A percentile compares a stretch with the other conserved stretches of the same genome.
phyloP scores from a whole-genome alignment of 495 filamentous ascomycete species.

The Xylaria grammica region DNA sequence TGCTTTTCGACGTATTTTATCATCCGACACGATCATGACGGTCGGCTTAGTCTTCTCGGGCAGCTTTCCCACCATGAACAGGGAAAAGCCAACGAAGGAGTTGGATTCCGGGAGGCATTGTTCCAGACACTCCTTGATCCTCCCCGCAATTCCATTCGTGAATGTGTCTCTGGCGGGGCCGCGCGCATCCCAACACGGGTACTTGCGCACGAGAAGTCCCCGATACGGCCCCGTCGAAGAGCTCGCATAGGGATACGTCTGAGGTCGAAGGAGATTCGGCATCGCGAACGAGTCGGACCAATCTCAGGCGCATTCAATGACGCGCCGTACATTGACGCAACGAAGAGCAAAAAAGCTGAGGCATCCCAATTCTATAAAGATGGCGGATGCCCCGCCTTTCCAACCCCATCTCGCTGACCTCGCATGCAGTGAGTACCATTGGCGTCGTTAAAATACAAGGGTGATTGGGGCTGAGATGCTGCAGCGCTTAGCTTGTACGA shows the following conservation, averaged over 20 bases:
- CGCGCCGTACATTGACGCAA: no score
- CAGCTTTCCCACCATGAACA: constrained; percentile 22
- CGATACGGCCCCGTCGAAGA: constrained; percentile 20
- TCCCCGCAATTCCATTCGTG: constrained; percentile 10
- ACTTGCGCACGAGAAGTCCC: constrained; percentile 17
- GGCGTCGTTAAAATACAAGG: not conserved
- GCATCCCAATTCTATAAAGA: not conserved
- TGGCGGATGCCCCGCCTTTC: not conserved
- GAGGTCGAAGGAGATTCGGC: constrained; percentile 6
- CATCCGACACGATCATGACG: constrained; percentile 19
- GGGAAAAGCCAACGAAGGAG: constrained; percentile 17
- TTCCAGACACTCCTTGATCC: constrained; percentile 13
- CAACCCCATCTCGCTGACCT: not conserved
- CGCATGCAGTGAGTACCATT: not conserved
- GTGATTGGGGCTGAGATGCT: not conserved
- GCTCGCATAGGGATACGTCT: constrained; percentile 13
- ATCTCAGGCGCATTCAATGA: no score
- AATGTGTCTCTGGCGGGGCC: constrained; percentile 14
- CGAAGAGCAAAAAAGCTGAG: not conserved
- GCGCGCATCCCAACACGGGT: constrained; percentile 18
- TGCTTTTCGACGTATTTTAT: constrained; percentile 13
- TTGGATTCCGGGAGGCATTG: constrained; percentile 19
- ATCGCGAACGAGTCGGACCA: not conserved
- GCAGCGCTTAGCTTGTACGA: not conserved
- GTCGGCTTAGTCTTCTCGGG: constrained; percentile 19